phyloP scores from a whole-genome alignment of 2,329 filamentous ascomycete species.

The Teratosphaeria nubilosa region DNA sequence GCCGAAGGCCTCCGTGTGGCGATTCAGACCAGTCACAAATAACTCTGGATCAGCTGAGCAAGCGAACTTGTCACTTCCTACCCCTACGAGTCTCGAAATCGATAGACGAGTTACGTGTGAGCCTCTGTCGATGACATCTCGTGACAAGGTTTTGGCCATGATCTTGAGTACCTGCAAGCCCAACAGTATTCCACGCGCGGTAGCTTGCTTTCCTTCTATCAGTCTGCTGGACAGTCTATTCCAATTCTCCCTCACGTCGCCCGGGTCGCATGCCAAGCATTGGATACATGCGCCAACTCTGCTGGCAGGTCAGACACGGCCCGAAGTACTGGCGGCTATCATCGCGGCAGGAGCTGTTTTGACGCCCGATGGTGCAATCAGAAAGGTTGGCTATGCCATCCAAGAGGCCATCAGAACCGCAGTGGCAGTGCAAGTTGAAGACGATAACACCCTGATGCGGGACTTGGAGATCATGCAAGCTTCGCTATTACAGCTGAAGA shows the following conservation, averaged over 20 bases:
- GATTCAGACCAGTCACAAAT: conserved; percentile 31
- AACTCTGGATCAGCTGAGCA: conserved; percentile 26
- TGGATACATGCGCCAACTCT: conserved; percentile 56
- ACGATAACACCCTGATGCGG: conserved; percentile 41
- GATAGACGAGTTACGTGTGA: conserved; percentile 34
- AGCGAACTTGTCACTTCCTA: conserved; percentile 31
- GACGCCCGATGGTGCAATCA: conserved; percentile 47
- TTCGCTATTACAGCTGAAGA: conserved; percentile 40
- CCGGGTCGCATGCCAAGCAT: conserved; percentile 46
- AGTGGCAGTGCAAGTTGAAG: conserved; percentile 34
- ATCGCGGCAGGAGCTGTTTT: conserved; percentile 51
- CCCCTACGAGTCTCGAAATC: conserved; percentile 28
- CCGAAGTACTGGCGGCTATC: conserved; percentile 51
- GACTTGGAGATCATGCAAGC: conserved; percentile 44
- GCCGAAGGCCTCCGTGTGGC: conserved; percentile 35
- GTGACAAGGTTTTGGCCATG: conserved; percentile 54
- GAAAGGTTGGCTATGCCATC: conserved; percentile 49
- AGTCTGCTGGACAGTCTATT: conserved; percentile 52
- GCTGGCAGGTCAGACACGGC: conserved; percentile 43
- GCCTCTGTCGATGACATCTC: conserved; percentile 30
- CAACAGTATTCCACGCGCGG: conserved; percentile 41
- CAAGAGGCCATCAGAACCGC: conserved; percentile 39
- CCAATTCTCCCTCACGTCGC: conserved; percentile 49
- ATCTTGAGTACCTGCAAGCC: conserved; percentile 50
- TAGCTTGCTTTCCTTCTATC: conserved; percentile 52